Evolutionary conservation across 768 basidiomycete genomes (phyloP).

Genomic region (Lactarius tabidus): DNA sequence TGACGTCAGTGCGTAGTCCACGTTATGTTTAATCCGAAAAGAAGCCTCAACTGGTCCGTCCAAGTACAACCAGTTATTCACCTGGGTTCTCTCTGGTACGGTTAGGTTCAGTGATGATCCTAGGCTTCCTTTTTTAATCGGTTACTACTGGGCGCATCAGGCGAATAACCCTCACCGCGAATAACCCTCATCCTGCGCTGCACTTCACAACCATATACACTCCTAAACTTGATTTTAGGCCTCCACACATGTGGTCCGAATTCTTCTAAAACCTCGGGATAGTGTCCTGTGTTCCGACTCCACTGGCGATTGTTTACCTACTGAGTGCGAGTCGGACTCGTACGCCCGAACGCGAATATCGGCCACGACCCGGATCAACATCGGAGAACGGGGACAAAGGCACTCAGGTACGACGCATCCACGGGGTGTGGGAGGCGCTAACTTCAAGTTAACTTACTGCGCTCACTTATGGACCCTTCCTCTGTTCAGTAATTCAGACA

Average conservation of each 20-base stretch:
- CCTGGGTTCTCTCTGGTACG: not conserved
- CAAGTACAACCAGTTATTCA: too few species aligned
- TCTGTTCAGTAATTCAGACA: not conserved
- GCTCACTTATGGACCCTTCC: not conserved
- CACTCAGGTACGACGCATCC: not conserved
- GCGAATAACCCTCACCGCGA: not conserved
- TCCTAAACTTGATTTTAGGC: not conserved
- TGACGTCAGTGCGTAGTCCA: not conserved
- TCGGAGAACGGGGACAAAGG: not conserved
- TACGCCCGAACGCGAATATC: not conserved
- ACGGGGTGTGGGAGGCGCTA: too few species aligned
- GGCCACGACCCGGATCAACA: not conserved
- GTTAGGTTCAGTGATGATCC: not conserved
- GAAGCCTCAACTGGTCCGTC: not conserved
- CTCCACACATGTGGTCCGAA: not conserved
- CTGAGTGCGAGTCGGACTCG: too few species aligned
- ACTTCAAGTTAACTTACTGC: too few species aligned
- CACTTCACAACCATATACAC: not conserved
- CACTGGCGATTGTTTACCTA: not conserved
- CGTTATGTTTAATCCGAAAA: not conserved
- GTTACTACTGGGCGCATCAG: not conserved
- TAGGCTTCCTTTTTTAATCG: not conserved
- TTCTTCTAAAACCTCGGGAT: not conserved
- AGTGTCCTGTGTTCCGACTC: not conserved
- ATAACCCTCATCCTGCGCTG: not conserved